Evolutionary conservation across 208 protist species (phyloP), one percentile per base, ranked within the genome.

Genomic region (Strigomonas culicis): DNA sequence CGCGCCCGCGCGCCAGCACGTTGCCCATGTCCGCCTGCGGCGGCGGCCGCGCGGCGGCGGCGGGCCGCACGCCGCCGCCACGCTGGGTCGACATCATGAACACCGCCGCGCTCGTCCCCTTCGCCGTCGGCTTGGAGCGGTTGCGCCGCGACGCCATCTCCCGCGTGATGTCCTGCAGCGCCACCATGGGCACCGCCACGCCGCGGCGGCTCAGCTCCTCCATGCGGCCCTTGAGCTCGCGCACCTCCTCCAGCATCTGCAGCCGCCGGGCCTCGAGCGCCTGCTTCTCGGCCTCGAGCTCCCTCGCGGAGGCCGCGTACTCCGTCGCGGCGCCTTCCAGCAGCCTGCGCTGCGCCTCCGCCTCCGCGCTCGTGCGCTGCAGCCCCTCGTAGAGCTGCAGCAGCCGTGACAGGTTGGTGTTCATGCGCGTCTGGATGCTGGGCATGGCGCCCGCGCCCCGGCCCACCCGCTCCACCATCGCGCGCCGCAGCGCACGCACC

Each of bases 341-440:
- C 1, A 41, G 47, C 1, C 6, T 59, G 17, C 71, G 70, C 49
- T 71, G 73, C 21, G 57, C 66, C 57, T 75, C 67, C 15, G 73
- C 43, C 49, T 70, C 64, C 21, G 68, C 62, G 22, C 63, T 44
- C 1, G 52, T 56, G 15, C 41, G 59, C 19, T 68, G 55, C 22
- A 84, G 63, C 11, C 51, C 32, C 21, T 84, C 68, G 55, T 77
- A 77, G 11, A 36, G 21, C 7, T 52, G 59, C 39, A 84, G 70
- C 8, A 79, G 61, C 13, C 36, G 55, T 24, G 47, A 13, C 19
- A 58, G 32, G 4, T 32, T 31, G 31, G 25, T 25, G 31, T 47
- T 32, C 19, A 44, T 36, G 22, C 58, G 55, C 25, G 24, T 19
- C n/a, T 43, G 46, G 7, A 47, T 13, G 19, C n/a, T 2, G 10